Base-by-base conservation (phyloP, 2,329 filamentous ascomycete species). In the Talaromyces amestolkiae region DNA sequence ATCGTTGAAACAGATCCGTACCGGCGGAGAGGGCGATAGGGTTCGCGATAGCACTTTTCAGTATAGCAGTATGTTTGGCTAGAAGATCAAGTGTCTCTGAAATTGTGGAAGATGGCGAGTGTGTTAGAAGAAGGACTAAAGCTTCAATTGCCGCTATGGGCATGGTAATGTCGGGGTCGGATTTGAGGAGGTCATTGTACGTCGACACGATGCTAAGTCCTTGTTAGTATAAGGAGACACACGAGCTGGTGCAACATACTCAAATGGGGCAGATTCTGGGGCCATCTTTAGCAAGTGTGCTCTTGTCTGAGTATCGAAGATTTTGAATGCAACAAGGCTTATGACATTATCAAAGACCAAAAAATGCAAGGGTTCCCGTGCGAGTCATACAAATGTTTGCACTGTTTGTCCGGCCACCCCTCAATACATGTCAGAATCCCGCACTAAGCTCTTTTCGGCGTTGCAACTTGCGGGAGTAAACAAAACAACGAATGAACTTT, bases 1-100 rank as follows among this genome's bases (percentile, higher is more conserved):
- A 98, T 76, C 94, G 90, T 77, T 95, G 91, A 83, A 99, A 98
- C 66, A 98, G 87, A 77, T 97, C 93, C 67, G 93, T 97, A 72
- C 95, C 95, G 64, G 96, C 95, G 58, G 91, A 93, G 17, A 98
- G 87, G 4, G 93, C 94, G 65, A 98, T 91, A 15, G 93, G 91
- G 80, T 99, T 98, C 8, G 90, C 85, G 62, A 96, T 90, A 22
- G 89, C 87, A 65, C 84, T 84, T 77, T 93, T 94, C 69, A 99
- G 87, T 72, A 88, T 86, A 61, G 86, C 84, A 60, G 92, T 94
- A 75, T 95, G 89, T 56, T 85, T 86, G 73, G 89, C 88, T 68
- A 98, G 86, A 54, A 93, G 87, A 71, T 94, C 90, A 75, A 98
- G 90, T 41, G 94, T 97, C 82, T 99, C 95, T 80, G 91, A 94